These are phyloP conservation scores for Colletotrichum gigasporum DNA, from an alignment of 2,329 filamentous ascomycete genomes.

Conservation along the genomic window DNA sequence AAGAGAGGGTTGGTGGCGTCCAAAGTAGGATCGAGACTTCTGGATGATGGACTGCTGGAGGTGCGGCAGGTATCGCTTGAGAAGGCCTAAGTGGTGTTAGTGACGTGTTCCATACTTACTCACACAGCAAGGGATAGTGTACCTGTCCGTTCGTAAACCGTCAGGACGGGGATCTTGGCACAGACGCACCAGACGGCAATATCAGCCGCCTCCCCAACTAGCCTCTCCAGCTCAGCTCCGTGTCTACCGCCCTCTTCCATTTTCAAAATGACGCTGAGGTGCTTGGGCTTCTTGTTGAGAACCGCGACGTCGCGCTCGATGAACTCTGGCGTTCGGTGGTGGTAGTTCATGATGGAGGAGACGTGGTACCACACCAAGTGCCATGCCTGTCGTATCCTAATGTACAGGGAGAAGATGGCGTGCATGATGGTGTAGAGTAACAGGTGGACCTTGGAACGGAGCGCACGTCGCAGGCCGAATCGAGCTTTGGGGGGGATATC, in stretches of 20 bases:
- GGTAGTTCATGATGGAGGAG: constrained; percentile 87
- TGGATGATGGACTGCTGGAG: constrained; percentile 81
- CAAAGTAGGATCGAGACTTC: constrained; percentile 90
- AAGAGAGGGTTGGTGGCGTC: constrained; percentile 75
- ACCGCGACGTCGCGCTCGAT: constrained; percentile 87
- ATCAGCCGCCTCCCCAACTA: constrained; percentile 92
- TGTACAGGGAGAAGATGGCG: constrained; percentile 86
- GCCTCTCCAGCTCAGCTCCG: constrained; percentile 78
- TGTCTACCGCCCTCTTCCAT: constrained; percentile 75
- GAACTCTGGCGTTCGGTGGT: constrained; percentile 93
- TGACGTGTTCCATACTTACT: neutral
- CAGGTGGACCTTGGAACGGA: constrained; percentile 70
- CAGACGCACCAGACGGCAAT: constrained; percentile 93
- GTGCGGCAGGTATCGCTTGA: constrained; percentile 90
- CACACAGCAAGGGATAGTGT: too few relatives aligned
- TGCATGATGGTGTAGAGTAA: constrained; percentile 78
- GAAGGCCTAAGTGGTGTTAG: constrained; percentile 67
- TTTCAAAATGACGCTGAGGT: constrained; percentile 87
- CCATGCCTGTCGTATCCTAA: constrained; percentile 82
- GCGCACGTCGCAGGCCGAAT: constrained; percentile 68
- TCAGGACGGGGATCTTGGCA: constrained; percentile 86
- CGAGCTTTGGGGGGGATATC: constrained; percentile 47
- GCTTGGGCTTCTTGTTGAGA: constrained; percentile 79
- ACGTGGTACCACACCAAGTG: constrained; percentile 81
- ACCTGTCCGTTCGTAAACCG: constrained; percentile 94